Evolutionary conservation across 352 stramenopile species (phyloP).

Genomic region (Pelagophyceae sp.): DNA sequence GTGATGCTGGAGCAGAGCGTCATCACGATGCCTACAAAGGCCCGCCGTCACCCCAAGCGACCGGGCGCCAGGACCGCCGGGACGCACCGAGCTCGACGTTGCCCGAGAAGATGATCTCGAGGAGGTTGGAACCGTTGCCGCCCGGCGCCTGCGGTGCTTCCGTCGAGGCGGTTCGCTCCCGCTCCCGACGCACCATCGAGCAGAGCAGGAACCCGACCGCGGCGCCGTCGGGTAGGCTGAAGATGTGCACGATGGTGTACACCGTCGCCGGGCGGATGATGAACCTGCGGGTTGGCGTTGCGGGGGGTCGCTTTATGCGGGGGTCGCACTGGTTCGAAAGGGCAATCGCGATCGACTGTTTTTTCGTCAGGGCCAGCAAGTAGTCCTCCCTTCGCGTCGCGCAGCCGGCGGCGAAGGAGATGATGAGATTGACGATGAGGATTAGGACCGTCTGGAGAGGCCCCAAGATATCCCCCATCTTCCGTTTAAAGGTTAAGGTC

Average conservation of each 20-base stretch:
- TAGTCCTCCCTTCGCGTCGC: background rate
- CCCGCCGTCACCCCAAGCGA: too few species aligned
- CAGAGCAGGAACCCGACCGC: background rate
- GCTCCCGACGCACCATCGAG: too few species aligned
- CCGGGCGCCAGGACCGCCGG: too few species aligned
- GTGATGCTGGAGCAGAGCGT: background rate
- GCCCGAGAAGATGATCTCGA: conserved; percentile 4
- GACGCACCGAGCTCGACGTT: conserved; percentile 12
- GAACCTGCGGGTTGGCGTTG: too few species aligned
- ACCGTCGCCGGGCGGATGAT: background rate
- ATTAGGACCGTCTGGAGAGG: conserved; percentile 1
- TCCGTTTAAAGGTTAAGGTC: too few species aligned
- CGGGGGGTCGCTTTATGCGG: too few species aligned
- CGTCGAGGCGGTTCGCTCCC: too few species aligned
- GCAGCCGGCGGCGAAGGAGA: conserved; percentile 6
- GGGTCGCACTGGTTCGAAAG: background rate
- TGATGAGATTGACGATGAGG: conserved; percentile 5
- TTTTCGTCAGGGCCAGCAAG: background rate
- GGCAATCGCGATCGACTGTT: background rate
- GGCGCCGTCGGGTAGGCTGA: background rate
- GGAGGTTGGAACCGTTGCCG: conserved; percentile 10
- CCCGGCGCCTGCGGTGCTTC: too few species aligned
- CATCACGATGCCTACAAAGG: background rate
- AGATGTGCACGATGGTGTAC: background rate
- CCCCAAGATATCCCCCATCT: too few species aligned